Conservation (phyloP, 1,284 basidiomycete genomes). For the Clitocybe nebularis region DNA sequence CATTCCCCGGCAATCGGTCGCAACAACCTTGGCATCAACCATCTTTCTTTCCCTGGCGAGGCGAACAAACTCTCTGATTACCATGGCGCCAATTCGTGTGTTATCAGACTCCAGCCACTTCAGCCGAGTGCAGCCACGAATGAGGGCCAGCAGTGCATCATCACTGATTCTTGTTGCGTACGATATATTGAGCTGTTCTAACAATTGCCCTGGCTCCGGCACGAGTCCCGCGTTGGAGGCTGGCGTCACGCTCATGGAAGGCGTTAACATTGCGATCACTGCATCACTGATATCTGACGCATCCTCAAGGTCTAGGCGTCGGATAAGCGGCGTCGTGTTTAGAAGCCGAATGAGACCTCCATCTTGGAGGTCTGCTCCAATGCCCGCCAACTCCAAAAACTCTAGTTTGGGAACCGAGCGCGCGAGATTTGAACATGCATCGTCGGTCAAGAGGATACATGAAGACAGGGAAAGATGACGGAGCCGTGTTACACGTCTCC, state of each 20-base stretch:
- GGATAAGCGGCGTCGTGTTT: constrained; percentile 64
- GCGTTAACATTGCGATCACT: constrained; percentile 66
- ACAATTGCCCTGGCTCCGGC: constrained; percentile 50
- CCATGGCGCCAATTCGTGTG: constrained; percentile 62
- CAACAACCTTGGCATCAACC: constrained; percentile 52
- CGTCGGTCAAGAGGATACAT: constrained; percentile 74
- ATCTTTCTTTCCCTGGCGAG: constrained; percentile 46
- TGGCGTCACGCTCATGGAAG: constrained; percentile 21
- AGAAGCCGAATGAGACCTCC: constrained; percentile 73
- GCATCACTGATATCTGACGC: constrained; percentile 73
- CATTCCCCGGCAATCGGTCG: constrained; percentile 75
- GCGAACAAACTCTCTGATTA: constrained; percentile 68
- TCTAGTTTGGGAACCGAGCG: constrained; percentile 73
- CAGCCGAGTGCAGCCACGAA: constrained; percentile 61
- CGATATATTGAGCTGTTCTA: constrained; percentile 77
- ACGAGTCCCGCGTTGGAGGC: neutral
- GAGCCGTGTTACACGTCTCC: constrained; percentile 65
- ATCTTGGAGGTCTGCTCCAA: constrained; percentile 66
- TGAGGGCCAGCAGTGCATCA: constrained; percentile 59
- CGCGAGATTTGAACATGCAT: constrained; percentile 69
- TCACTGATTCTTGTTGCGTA: constrained; percentile 61
- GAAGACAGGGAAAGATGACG: constrained; percentile 76
- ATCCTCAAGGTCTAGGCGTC: constrained; percentile 82
- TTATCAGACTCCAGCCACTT: constrained; percentile 73
- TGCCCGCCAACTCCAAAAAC: constrained; percentile 77